Percentiles rank a stretch among this genome's conserved stretches.
phyloP scores from a whole-genome alignment of 176 grass and related monocot species.

The Microstegium vimineum region DNA sequence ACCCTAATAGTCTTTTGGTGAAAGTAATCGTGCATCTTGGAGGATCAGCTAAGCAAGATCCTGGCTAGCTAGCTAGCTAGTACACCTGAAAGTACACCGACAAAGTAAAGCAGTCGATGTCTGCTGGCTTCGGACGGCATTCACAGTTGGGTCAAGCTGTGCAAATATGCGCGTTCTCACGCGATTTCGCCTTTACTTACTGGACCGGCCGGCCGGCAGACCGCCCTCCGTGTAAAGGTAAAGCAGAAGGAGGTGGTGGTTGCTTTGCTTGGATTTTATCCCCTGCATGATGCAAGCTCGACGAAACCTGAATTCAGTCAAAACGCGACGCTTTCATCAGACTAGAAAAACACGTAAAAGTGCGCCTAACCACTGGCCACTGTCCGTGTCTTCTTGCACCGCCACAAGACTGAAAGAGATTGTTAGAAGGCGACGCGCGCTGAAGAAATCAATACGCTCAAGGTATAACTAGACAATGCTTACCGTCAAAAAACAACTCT shows the following conservation, averaged over 20 bases:
- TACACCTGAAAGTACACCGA: constrained; percentile 1
- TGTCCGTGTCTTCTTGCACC: not conserved
- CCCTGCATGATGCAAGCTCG: not conserved
- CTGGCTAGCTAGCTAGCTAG: not conserved
- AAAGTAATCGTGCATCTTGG: not conserved
- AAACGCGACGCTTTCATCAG: constrained; percentile 7
- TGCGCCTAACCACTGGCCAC: not conserved
- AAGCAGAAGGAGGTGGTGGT: not conserved
- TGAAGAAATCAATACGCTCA: constrained; percentile 15
- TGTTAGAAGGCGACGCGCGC: not conserved
- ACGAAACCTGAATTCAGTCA: not conserved
- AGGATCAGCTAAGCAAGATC: not conserved
- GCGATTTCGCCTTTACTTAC: constrained; percentile 15
- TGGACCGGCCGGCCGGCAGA: constrained; percentile 3
- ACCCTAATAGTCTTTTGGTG: not conserved
- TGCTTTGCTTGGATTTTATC: not conserved
- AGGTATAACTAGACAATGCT: not conserved
- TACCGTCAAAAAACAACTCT: no score
- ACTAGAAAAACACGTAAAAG: constrained; percentile 1
- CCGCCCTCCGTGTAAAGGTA: not conserved
- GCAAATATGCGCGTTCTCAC: not conserved
- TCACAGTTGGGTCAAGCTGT: not conserved
- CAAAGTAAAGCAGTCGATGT: not conserved
- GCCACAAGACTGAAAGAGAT: not conserved
- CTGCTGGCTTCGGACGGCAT: constrained; percentile 2